These are phyloP conservation scores for Salix koriyanagi DNA, from an alignment of 345 rosid genomes.

Conservation along the genomic window DNA sequence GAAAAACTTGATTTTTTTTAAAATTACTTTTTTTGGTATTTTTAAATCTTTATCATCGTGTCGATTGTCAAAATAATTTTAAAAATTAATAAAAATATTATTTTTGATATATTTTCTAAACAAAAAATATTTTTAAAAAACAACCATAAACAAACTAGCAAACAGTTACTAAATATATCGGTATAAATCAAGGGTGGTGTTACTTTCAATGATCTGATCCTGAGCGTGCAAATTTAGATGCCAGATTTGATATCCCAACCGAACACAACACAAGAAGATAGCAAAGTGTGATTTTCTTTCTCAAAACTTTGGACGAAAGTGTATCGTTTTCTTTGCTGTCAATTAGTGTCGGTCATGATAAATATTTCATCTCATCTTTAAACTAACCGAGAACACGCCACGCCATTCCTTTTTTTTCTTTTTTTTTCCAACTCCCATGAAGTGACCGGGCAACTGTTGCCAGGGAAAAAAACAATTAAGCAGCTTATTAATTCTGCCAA, in stretches of 20 bases:
- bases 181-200: background rate
- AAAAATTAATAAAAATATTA: too few species aligned
- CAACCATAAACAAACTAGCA: too few species aligned
- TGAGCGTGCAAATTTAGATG: background rate
- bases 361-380: background rate
- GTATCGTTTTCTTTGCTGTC: background rate
- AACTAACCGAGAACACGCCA: background rate
- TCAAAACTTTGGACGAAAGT: background rate
- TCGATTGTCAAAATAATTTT: too few species aligned
- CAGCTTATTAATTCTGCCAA: background rate
- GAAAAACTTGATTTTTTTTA: too few species aligned
- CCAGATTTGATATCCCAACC: background rate
- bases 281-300: background rate
- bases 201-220: background rate
- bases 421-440: background rate
- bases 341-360: background rate
- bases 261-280: background rate
- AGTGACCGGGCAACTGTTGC: background rate
- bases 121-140: fast-evolving
- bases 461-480: background rate
- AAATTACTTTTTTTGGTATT: too few species aligned
- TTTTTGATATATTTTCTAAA: fast-evolving
- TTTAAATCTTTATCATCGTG: fast-evolving
- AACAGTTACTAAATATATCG: background rate
- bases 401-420: too few species aligned